Base-by-base conservation (phyloP, 495 filamentous ascomycete genomes). In the Lasiosphaeria hispida region DNA sequence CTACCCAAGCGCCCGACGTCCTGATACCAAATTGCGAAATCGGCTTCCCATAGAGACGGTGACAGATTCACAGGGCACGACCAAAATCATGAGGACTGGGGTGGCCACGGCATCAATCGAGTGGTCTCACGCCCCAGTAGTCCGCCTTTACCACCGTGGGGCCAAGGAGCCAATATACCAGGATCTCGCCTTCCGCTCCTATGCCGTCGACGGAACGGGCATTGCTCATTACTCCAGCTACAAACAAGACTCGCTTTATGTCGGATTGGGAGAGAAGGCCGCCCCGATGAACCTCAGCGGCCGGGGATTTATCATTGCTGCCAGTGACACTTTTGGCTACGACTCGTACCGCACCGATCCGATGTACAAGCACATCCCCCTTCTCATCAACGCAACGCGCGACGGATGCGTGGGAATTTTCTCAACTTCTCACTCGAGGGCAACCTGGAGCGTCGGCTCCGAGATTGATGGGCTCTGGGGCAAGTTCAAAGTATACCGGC, bases 241-340 rank as follows among this genome's bases (percentile, higher is more conserved):
- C 62, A 81, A 85, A 55, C 71, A 74, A 23, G 69, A 79, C 36
- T 81, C 76, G 34, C 72, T 89, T 0, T 82, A 89, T 63, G 79
- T 88, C 23, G 85, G 87, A 2, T 70, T 89, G 2, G 86, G 87
- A 7, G 87, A 89, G 68, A 88, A 88, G 66, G 73, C 82, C 15
- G 85, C 84, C 1, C 87, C 87, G 0, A 87, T 89, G 84, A 79
- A 89, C 62, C 76, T 89, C n/a, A 82, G 75, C 7, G 83, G 83
- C 42, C 82, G 87, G 3, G 75, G 80, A 53, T 88, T 88, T 69
- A 77, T 77, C 39, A 77, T 89, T 48, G 81, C 84, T 4, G 84
- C 84, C 8, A 87, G 83, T 17, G 87, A 89, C 68, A 84, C 78
- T 48, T 88, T 87, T 57, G 83, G 84, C 15, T 89, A 89, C 69